A percentile compares a stretch with the other conserved stretches of the same genome.
phyloP scores from a whole-genome alignment of 306 rosid genomes.

The Quercus glauca region DNA sequence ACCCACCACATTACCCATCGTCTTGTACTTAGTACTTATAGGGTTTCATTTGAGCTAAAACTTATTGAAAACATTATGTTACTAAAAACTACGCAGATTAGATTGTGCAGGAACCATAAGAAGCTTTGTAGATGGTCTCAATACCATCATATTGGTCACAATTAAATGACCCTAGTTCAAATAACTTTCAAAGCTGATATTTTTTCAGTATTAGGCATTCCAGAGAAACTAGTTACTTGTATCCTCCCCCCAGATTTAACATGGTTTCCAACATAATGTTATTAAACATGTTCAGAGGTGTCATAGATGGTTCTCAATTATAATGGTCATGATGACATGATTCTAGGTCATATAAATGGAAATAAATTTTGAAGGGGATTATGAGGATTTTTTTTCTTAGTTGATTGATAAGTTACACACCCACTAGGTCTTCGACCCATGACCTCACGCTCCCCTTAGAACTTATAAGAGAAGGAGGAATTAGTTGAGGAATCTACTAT shows the following conservation, averaged over 20 bases:
- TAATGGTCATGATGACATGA: too few relatives aligned
- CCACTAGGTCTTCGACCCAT: too few relatives aligned
- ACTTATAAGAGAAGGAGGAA: not conserved
- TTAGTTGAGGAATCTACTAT: not conserved
- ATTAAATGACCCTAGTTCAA: not conserved
- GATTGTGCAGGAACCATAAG: not conserved
- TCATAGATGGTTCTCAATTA: too few relatives aligned
- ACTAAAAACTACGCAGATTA: not conserved
- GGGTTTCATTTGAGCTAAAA: too few relatives aligned
- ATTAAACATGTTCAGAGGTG: too few relatives aligned
- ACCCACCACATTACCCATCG: too few relatives aligned
- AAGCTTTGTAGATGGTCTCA: not conserved
- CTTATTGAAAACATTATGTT: not conserved
- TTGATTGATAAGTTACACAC: not conserved
- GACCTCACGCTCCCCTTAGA: not conserved
- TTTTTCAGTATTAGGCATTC: not conserved
- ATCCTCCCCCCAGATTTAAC: not conserved
- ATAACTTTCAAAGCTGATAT: not conserved
- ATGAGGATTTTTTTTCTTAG: not conserved
- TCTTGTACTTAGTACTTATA: too few relatives aligned
- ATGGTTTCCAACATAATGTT: too few relatives aligned
- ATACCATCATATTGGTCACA: not conserved
- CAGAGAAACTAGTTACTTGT: not conserved
- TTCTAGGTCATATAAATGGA: too few relatives aligned
- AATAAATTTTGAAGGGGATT: too few relatives aligned